Percentiles rank a stretch among this genome's conserved stretches.
Evolutionary conservation across 306 rosid genomes (phyloP).

Genomic region (Castanea crenata): DNA sequence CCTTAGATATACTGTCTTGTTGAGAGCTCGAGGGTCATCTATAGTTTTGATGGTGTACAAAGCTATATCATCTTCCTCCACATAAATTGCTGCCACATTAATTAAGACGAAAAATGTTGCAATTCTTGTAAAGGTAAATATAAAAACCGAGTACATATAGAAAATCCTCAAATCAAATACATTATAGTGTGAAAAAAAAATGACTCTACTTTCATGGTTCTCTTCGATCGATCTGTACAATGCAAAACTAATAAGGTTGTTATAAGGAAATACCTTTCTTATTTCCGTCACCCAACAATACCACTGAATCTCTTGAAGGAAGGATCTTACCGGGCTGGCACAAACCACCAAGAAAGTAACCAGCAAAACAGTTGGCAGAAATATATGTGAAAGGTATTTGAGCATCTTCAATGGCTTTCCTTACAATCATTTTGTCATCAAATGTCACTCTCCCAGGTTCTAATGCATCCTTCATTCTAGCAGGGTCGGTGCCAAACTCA

Average conservation of each 20-base stretch:
- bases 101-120: background rate
- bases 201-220: no score
- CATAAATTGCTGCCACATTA: conserved; percentile 44
- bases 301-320: conserved; percentile 57
- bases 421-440: conserved; percentile 71
- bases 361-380: conserved; percentile 72
- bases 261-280: conserved; percentile 41
- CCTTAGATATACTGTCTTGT: conserved; percentile 64
- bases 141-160: no score
- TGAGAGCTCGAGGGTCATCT: conserved; percentile 61
- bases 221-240: no score
- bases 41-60: conserved; percentile 55
- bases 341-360: conserved; percentile 66
- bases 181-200: no score
- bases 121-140: background rate
- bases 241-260: background rate
- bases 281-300: conserved; percentile 66
- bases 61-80: conserved; percentile 80
- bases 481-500: conserved; percentile 72
- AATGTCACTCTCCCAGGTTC: conserved; percentile 78
- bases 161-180: no score
- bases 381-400: conserved; percentile 68
- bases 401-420: conserved; percentile 69
- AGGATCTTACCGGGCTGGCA: conserved; percentile 55
- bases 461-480: conserved; percentile 63